Conservation (phyloP, 2,329 filamentous ascomycete species). For the Periconia sp. region DNA sequence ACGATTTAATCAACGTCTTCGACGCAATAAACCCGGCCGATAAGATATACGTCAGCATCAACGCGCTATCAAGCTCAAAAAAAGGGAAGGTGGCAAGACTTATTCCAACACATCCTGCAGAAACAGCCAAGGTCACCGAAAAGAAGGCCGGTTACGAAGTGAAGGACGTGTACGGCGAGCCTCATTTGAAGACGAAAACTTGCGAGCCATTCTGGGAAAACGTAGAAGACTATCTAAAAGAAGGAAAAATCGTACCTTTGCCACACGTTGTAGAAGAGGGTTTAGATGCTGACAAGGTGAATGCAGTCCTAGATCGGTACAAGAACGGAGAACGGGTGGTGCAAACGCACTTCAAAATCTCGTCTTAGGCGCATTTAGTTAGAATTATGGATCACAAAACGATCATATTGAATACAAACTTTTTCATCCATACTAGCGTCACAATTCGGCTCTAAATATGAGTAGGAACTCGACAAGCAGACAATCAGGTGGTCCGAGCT, state of each 20-base stretch:
- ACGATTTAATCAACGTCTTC: slow-evolving; percentile 48
- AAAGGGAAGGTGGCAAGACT: slow-evolving; percentile 42
- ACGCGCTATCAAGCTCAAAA: slow-evolving; percentile 44
- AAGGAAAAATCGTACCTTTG: slow-evolving; percentile 38
- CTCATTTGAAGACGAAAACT: slow-evolving; percentile 34
- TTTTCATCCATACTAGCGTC: too few relatives aligned
- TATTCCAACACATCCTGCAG: slow-evolving; percentile 24
- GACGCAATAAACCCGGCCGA: slow-evolving; percentile 40
- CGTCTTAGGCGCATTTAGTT: too few relatives aligned
- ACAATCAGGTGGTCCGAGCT: too few relatives aligned
- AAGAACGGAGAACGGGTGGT: slow-evolving; percentile 36
- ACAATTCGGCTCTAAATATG: too few relatives aligned
- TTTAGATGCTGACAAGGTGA: slow-evolving; percentile 35
- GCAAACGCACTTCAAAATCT: slow-evolving; percentile 18
- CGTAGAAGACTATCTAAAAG: slow-evolving; percentile 35
- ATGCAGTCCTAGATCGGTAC: slow-evolving; percentile 48
- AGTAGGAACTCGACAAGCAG: too few relatives aligned
- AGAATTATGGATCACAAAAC: too few relatives aligned
- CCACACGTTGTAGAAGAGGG: slow-evolving; percentile 37
- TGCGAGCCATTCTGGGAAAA: slow-evolving; percentile 38
- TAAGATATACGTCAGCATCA: slow-evolving; percentile 37
- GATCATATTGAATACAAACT: too few relatives aligned
- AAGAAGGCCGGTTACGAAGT: slow-evolving; percentile 45
- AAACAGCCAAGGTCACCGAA: slow-evolving; percentile 31
- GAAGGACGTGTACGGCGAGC: slow-evolving; percentile 30